phyloP scores from a whole-genome alignment of 1,139 yeast genomes.

The Candida pseudoviswanathii region DNA sequence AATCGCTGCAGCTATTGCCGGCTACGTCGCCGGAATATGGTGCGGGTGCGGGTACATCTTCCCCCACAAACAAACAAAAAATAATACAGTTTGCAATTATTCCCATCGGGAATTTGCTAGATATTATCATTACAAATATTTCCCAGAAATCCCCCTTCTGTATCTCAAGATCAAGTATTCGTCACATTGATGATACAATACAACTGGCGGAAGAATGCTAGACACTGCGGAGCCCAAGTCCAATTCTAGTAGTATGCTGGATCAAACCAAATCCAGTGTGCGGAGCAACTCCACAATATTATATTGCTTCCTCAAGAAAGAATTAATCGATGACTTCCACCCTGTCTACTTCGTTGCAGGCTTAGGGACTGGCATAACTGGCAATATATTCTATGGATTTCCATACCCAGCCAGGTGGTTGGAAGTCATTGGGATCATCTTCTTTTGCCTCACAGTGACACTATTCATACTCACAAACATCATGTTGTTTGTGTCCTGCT shows the following conservation, averaged over 20 bases:
- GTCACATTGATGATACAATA: neutral
- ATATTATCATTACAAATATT: too few relatives aligned
- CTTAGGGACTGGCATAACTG: slow-evolving; percentile 82
- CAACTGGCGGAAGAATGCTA: neutral
- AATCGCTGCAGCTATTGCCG: neutral
- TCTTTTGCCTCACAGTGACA: slow-evolving; percentile 48
- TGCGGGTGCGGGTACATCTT: neutral
- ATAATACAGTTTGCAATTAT: neutral
- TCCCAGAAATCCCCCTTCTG: too few relatives aligned
- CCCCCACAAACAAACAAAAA: neutral
- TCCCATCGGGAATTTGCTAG: neutral
- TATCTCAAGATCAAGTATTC: neutral
- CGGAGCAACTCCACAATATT: neutral
- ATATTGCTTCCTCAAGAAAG: slow-evolving; percentile 6
- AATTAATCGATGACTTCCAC: slow-evolving; percentile 13
- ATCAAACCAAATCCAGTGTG: neutral
- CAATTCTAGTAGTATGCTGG: neutral
- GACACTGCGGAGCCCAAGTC: neutral
- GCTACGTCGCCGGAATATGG: neutral
- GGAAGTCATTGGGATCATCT: slow-evolving; percentile 53
- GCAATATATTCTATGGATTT: slow-evolving; percentile 59
- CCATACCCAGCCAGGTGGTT: slow-evolving; percentile 71
- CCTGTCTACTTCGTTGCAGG: slow-evolving; percentile 68
- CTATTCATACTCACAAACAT: slow-evolving; percentile 24
- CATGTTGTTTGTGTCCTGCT: slow-evolving; percentile 15